phyloP scores from a whole-genome alignment of 176 grass and related monocot genomes.

The Avena insularis region DNA sequence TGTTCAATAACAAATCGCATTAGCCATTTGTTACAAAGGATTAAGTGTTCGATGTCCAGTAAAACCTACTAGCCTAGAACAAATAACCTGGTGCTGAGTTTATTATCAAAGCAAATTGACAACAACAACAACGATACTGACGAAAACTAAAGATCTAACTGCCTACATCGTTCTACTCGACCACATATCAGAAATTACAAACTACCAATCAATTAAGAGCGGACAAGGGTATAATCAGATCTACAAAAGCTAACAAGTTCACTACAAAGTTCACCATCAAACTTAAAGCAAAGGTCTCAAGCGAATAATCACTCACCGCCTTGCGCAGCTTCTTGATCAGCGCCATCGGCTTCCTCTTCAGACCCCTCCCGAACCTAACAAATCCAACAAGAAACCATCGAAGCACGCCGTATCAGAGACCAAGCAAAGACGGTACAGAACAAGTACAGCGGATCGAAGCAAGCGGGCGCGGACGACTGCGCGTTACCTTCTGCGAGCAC shows the following conservation, averaged over 20 bases:
- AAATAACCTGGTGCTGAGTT: neutral
- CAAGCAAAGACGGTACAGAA: neutral
- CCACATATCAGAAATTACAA: neutral
- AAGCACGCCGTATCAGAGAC: neutral
- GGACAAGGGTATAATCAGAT: neutral
- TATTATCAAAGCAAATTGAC: neutral
- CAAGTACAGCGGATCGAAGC: neutral
- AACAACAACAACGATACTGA: neutral
- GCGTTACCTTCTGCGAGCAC: constrained; percentile 69
- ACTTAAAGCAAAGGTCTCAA: neutral
- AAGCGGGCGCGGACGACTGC: too few relatives aligned
- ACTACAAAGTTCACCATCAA: neutral
- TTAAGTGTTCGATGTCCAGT: too few relatives aligned
- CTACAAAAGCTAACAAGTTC: neutral
- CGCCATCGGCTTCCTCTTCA: constrained; percentile 99
- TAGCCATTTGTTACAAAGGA: neutral
- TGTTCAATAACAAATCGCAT: neutral
- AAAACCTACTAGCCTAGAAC: neutral
- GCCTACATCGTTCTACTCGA: neutral
- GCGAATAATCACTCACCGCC: constrained; percentile 60
- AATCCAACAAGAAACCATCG: neutral
- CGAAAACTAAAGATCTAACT: neutral
- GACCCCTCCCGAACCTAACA: constrained; percentile 83
- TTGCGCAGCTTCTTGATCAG: constrained; percentile 97
- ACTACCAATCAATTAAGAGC: neutral